These are phyloP conservation scores for Colletotrichum orchidophilum DNA, from an alignment of 2,329 filamentous ascomycete species.

Conservation along the genomic window DNA sequence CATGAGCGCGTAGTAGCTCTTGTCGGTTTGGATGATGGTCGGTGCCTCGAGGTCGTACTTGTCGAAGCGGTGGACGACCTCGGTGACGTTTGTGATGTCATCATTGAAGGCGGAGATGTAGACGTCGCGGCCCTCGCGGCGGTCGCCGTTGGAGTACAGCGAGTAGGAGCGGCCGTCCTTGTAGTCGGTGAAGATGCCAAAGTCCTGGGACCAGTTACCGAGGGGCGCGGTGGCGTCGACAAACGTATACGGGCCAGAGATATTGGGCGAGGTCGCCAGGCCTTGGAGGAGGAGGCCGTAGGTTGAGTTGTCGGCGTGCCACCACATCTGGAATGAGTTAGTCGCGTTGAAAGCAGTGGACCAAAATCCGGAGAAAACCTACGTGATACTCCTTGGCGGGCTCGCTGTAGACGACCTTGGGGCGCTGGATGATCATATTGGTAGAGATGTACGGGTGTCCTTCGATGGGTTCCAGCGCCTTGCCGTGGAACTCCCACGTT, in stretches of 20 bases:
- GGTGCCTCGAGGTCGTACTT: slow-evolving; percentile 70
- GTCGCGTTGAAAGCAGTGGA: not conserved
- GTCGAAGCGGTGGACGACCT: slow-evolving; percentile 63
- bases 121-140: slow-evolving; percentile 62
- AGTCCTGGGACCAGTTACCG: slow-evolving; percentile 71
- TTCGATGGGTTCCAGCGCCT: slow-evolving; percentile 65
- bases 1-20: slow-evolving; percentile 69
- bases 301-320: slow-evolving; percentile 67
- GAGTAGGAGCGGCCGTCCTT: slow-evolving; percentile 65
- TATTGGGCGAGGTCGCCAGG: slow-evolving; percentile 61
- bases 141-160: slow-evolving; percentile 68
- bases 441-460: slow-evolving; percentile 65
- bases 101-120: slow-evolving; percentile 65
- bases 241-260: slow-evolving; percentile 64
- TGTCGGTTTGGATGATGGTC: slow-evolving; percentile 67
- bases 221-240: slow-evolving; percentile 63
- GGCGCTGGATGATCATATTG: slow-evolving; percentile 67
- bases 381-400: slow-evolving; percentile 65
- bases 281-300: slow-evolving; percentile 67
- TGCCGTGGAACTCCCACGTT: slow-evolving; percentile 66
- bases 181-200: slow-evolving; percentile 68
- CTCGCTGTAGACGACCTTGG: slow-evolving; percentile 69
- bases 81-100: slow-evolving; percentile 59
- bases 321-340: slow-evolving; percentile 58
- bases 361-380: slow-evolving; percentile 30